Evolutionary conservation across 768 basidiomycete genomes (phyloP), one percentile per base, ranked within the genome.

Genomic region (Paxillus involutus): DNA sequence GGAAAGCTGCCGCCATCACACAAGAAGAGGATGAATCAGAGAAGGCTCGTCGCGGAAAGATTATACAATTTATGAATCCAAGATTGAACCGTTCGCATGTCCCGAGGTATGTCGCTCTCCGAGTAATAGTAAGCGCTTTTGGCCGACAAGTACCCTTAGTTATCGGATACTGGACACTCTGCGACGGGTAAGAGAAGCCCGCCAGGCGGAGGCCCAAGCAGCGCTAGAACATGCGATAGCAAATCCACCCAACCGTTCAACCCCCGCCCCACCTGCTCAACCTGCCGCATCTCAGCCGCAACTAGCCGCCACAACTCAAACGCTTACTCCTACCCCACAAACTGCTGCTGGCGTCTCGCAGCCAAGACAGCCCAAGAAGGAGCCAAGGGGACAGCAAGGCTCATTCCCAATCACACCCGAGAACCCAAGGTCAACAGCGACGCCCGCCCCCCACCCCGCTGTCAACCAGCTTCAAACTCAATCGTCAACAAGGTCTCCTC

Each of bases 41-140:
- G 60, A 89, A 83, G 66, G 84, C 81, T 29, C 82, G 87, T 44
- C 80, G 85, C 47, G 74, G 79, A 19, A 89, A 90, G 76, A 82
- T 94, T 51, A 80, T 89, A 75, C 81, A 88, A 51, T 89, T 85
- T 72, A 89, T 90, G 89, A 82, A 82, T 48, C 88, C 89, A 10
- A 78, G 59, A 73, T 71, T 55, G 71, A 82, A 65, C 61, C 75
- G 59, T 19, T 73, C 79, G 52, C 62, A 69, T 50, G 71, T 74
- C 16, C 80, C 84, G 45, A 83, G 69, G 85, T 86, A 71, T 48
- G 66, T 66, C 7, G 33, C 56, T 55, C 46, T 32, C 53, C 30
- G 19, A 42, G 44, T 17, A 16, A 32, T 48, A 21, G 30, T 41
- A 26, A 13, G 9, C 44, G 24, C 49, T 33, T 29, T 33, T 59